A percentile compares a stretch with the other conserved stretches of the same genome.
These are phyloP conservation scores for Mycena crocata DNA, from an alignment of 768 basidiomycete genomes.

Conservation along the genomic window DNA sequence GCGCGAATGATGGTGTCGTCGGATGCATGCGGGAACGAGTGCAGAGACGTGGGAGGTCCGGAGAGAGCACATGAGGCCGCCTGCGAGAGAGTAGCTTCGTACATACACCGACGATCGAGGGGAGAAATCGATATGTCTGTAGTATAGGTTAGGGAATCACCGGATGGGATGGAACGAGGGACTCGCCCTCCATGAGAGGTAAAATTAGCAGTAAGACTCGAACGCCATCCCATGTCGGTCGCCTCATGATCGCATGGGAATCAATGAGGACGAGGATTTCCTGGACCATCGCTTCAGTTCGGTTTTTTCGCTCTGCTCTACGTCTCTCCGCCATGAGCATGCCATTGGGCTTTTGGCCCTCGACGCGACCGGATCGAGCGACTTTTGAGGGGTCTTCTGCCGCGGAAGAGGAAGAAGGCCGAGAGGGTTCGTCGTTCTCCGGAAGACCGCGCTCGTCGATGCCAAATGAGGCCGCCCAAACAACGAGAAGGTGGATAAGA, in stretches of 20 bases:
- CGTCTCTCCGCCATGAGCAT: slow-evolving; percentile 48
- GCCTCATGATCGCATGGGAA: slow-evolving; percentile 78
- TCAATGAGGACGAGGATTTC: slow-evolving; percentile 88
- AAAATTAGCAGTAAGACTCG: slow-evolving; percentile 81
- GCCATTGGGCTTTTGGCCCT: slow-evolving; percentile 34
- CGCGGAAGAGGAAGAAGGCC: slow-evolving; percentile 33
- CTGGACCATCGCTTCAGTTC: slow-evolving; percentile 75
- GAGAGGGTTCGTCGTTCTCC: slow-evolving; percentile 41
- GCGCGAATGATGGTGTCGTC: slow-evolving; percentile 77
- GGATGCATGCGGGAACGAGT: slow-evolving; percentile 59
- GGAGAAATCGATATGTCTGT: slow-evolving; percentile 48
- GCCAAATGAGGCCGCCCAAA: slow-evolving; percentile 93
- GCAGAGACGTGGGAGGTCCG: slow-evolving; percentile 43
- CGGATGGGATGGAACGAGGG: slow-evolving; percentile 1
- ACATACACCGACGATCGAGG: slow-evolving; percentile 70
- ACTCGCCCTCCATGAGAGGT: slow-evolving; percentile 86
- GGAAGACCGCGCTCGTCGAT: slow-evolving; percentile 82
- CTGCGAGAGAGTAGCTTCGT: slow-evolving; percentile 87
- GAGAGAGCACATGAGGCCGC: slow-evolving; percentile 77
- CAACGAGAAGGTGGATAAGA: slow-evolving; percentile 82
- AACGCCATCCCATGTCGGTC: slow-evolving; percentile 90
- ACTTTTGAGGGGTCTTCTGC: slow-evolving; percentile 26
- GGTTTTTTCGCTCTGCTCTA: slow-evolving; percentile 61
- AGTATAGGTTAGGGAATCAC: slow-evolving; percentile 8
- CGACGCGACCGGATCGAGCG: slow-evolving; percentile 26